Conservation (phyloP, 257 asterid genomes). For the Handroanthus guayacan region DNA sequence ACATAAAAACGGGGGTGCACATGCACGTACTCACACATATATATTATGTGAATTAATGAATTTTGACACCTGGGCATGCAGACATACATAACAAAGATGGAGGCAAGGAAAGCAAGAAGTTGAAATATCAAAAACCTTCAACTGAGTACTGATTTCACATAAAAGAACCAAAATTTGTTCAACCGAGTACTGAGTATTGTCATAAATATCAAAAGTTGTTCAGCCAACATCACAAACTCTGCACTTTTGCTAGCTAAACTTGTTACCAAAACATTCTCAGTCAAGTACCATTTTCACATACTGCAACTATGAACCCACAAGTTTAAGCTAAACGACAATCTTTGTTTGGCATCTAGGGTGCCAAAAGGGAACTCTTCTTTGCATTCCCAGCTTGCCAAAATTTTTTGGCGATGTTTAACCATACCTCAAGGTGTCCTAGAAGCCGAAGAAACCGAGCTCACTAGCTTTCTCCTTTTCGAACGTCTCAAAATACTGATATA, state of each 20-base stretch:
- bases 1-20: too few relatives aligned
- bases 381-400: not conserved
- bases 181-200: not conserved
- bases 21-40: too few relatives aligned
- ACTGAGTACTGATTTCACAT: not conserved
- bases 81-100: not conserved
- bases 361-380: not conserved
- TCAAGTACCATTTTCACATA: not conserved
- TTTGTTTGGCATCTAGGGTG: not conserved
- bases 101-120: not conserved
- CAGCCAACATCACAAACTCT: not conserved
- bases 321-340: not conserved
- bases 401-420: not conserved
- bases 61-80: not conserved
- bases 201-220: not conserved
- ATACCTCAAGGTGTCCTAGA: slow-evolving; percentile 18
- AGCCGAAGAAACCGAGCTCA: slow-evolving; percentile 36
- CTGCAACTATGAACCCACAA: not conserved
- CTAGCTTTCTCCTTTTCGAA: slow-evolving; percentile 37
- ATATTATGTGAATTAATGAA: too few relatives aligned
- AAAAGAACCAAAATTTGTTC: not conserved
- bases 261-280: slow-evolving; percentile 1
- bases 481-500: slow-evolving; percentile 38
- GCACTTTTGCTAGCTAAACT: not conserved
- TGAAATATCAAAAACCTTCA: not conserved